phyloP scores from a whole-genome alignment of 352 stramenopile species.

The Plasmopara viticola region DNA sequence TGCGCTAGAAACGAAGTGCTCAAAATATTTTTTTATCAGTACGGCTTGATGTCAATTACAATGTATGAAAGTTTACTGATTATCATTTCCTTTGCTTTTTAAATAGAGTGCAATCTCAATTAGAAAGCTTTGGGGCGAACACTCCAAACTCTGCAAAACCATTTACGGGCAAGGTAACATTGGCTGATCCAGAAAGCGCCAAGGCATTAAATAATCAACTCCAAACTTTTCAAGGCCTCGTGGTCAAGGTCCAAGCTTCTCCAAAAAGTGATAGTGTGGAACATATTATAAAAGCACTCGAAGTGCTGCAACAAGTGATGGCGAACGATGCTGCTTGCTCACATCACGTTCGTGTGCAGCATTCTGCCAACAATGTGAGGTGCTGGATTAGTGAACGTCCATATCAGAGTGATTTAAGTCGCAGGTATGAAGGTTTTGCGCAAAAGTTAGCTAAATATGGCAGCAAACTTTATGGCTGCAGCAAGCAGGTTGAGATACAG shows the following conservation, averaged over 20 bases:
- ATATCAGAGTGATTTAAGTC: not conserved
- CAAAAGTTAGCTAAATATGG: not conserved
- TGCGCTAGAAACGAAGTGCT: conserved; percentile 24
- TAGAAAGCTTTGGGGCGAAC: conserved; percentile 21
- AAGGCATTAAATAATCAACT: conserved; percentile 2
- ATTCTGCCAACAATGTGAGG: not conserved
- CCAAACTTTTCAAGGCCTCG: conserved; percentile 1
- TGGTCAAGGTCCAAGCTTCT: not conserved
- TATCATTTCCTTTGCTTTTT: not conserved
- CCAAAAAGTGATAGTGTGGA: not conserved
- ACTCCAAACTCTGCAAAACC: conserved; percentile 1
- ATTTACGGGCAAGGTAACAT: not conserved
- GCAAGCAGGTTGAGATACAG: not conserved
- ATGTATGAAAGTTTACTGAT: too few relatives aligned
- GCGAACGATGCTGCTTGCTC: conserved; percentile 7
- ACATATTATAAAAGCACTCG: conserved; percentile 11
- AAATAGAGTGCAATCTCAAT: conserved; percentile 9
- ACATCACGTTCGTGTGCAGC: not conserved
- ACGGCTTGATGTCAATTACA: not conserved
- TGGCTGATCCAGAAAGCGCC: not conserved
- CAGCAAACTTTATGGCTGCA: not conserved
- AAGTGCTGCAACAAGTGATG: conserved; percentile 14
- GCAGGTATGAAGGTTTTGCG: not conserved
- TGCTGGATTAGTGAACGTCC: not conserved
- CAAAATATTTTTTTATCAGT: conserved; percentile 19